phyloP scores from a whole-genome alignment of 208 protist genomes.

The Crithidia brevicula region DNA sequence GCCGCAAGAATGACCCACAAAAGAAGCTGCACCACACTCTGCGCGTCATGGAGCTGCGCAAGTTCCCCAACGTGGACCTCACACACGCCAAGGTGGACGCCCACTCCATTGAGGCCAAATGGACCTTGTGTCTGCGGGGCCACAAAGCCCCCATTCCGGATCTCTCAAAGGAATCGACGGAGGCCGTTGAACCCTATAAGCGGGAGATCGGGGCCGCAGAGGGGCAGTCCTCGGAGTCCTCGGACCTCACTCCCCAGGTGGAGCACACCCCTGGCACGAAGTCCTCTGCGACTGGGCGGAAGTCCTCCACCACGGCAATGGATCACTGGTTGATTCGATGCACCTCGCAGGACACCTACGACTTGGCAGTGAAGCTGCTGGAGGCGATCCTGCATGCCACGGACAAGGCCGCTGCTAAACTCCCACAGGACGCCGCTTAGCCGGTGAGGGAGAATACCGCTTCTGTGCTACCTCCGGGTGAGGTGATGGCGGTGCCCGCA shows the following conservation, averaged over 20 bases:
- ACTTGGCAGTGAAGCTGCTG: slow-evolving; percentile 9
- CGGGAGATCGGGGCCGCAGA: background rate
- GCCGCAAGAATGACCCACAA: background rate
- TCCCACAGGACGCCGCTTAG: background rate
- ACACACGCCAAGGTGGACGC: background rate
- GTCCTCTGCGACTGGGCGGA: no score
- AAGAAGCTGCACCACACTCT: background rate
- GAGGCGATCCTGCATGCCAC: background rate
- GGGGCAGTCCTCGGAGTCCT: background rate
- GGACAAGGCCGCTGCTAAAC: background rate
- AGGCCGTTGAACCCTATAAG: background rate
- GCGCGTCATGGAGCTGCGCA: background rate
- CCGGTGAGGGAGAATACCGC: background rate
- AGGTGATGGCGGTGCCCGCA: no score
- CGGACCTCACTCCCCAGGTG: background rate
- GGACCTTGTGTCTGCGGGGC: slow-evolving; percentile 2
- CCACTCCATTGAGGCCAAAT: background rate
- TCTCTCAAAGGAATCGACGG: background rate
- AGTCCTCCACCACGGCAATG: no score
- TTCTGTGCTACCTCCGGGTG: no score
- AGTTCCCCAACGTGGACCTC: slow-evolving; percentile 8
- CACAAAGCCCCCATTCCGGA: background rate
- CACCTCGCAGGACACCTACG: slow-evolving; percentile 7
- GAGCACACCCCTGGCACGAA: no score
- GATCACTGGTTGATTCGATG: slow-evolving; percentile 1